Base-by-base conservation (phyloP, 75 land plant genomes). In the Cunninghamia lanceolata region DNA sequence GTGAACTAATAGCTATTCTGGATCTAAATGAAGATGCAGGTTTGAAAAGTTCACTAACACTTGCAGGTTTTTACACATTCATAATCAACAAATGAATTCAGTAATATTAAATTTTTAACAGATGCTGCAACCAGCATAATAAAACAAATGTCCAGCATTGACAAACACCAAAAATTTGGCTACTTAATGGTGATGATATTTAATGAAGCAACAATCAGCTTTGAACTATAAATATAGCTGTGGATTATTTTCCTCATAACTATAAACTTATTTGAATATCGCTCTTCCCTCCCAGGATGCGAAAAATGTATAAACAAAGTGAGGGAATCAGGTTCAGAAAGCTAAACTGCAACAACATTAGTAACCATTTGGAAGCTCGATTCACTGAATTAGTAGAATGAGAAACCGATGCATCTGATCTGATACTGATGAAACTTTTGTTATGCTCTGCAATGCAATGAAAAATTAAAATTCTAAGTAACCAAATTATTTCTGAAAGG, bases 341-440 rank as follows among this genome's bases (percentile, higher is more conserved):
- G 35, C 81, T 85, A 30, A n/a, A 85, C 85, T 28, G 85, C 85
- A 16, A 85, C 46, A 28, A 78, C 85, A 85, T 59, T 68, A 19
- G 85, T 70, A 45, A 85, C 21, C 34, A 85, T 9, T 85, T 85
- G 45, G 85, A 85, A 70, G 77, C 21, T 53, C 85, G 8, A 17
- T 53, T 80, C 9, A 10, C 16, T n/a, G 47, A 80, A 80, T 80
- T 80, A 4, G 30, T 9, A 40, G 47, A 80, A 39, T 43, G 30
- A 43, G 43, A 43, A 28, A 25, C 43, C 21, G 45, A 40, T 40
- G 82, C 47, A 80, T 80, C 82, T 43, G 82, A 40, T 40, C 46
- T 80, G n/a, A 80, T 25, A 80, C 47, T 80, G 30, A 80, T 80
- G 28, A 43, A 40, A 40, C 30, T 40, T 43, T n/a, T 80, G 30